Evolutionary conservation across 495 filamentous ascomycete species (phyloP).

Genomic region (Aspergillus taichungensis): DNA sequence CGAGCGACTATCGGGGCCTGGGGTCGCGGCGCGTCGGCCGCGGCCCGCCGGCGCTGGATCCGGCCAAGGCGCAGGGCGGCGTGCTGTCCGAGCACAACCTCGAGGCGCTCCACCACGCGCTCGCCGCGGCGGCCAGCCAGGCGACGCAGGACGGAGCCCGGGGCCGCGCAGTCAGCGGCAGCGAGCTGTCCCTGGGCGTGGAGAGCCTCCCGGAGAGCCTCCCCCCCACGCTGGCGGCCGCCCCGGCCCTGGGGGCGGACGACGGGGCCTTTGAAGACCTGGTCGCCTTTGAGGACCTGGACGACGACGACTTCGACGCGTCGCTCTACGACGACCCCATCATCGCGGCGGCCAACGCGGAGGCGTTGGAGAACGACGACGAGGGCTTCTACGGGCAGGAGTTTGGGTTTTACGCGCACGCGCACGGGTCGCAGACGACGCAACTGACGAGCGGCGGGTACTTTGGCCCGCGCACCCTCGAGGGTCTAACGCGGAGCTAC

Average conservation of each 20-base stretch:
- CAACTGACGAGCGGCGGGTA: constrained; percentile 78
- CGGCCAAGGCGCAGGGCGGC: constrained; percentile 27
- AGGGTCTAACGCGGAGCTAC: constrained; percentile 53
- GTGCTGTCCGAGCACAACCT: constrained; percentile 51
- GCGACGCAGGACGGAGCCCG: constrained; percentile 65
- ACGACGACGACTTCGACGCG: constrained; percentile 50
- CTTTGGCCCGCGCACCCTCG: constrained; percentile 63
- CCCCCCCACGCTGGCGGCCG: constrained; percentile 36
- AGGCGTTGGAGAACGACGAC: constrained; percentile 81
- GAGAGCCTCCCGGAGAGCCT: constrained; percentile 28
- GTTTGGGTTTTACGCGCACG: constrained; percentile 88
- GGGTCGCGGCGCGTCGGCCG: constrained; percentile 19
- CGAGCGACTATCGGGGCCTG: constrained; percentile 25
- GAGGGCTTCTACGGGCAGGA: constrained; percentile 94
- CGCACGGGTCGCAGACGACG: constrained; percentile 36
- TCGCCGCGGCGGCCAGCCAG: constrained; percentile 67
- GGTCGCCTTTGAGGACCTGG: constrained; percentile 39
- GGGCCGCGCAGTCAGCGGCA: constrained; percentile 42
- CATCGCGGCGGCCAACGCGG: constrained; percentile 90
- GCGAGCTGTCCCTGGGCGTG: constrained; percentile 28
- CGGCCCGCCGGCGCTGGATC: constrained; percentile 19
- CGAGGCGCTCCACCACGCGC: constrained; percentile 68
- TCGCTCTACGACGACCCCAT: constrained; percentile 75
- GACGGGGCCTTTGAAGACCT: constrained; percentile 37
- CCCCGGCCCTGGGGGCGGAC: constrained; percentile 41